Conservation (phyloP, 2,329 filamentous ascomycete genomes). For the Aspergillus nomiae region DNA sequence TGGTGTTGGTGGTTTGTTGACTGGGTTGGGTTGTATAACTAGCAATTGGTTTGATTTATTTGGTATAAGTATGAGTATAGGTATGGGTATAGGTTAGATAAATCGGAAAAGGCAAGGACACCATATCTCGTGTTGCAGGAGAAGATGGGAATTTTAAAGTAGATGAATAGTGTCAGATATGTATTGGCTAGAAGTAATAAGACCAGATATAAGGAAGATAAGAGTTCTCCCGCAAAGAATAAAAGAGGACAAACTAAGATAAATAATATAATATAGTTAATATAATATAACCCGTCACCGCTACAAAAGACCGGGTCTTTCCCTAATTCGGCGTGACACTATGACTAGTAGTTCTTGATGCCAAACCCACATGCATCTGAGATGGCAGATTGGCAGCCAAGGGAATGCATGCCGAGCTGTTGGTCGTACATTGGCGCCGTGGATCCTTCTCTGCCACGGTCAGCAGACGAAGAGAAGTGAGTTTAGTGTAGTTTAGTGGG, state of each 20-base stretch:
- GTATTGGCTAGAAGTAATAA: background rate
- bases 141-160: background rate
- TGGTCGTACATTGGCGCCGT: background rate
- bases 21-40: too few species aligned
- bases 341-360: background rate
- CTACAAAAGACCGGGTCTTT: background rate
- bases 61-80: too few species aligned
- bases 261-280: background rate
- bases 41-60: too few species aligned
- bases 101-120: background rate
- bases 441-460: background rate
- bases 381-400: background rate
- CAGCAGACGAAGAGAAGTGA: background rate
- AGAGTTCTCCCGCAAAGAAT: background rate
- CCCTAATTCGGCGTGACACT: background rate
- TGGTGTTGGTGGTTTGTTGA: too few species aligned
- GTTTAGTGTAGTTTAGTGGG: too few species aligned
- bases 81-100: too few species aligned
- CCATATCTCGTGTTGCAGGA: background rate
- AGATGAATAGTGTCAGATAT: background rate
- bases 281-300: background rate
- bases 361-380: constrained; percentile 9
- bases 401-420: background rate
- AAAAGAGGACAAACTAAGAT: background rate
- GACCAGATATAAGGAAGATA: background rate